A percentile compares a stretch with the other conserved stretches of the same genome.
Conservation (phyloP, 2,329 filamentous ascomycete genomes). For the Xylaria sp. region DNA sequence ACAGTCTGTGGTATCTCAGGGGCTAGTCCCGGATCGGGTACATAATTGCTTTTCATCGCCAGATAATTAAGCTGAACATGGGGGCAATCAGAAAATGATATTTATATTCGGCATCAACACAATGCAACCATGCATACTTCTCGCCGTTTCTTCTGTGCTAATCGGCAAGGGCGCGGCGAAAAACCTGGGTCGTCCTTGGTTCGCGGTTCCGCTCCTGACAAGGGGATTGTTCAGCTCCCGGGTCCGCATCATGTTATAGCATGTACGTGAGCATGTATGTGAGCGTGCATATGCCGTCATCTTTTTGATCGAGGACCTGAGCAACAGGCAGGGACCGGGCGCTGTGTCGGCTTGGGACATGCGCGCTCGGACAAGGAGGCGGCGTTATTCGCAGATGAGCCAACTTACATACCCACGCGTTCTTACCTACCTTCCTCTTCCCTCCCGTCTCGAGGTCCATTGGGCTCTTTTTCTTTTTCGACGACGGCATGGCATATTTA, state of each 20-base stretch:
- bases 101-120: constrained; percentile 25
- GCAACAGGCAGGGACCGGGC: not conserved
- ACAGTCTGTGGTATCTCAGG: constrained; percentile 12
- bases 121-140: constrained; percentile 11
- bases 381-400: not conserved
- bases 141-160: constrained; percentile 7
- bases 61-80: constrained; percentile 13
- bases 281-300: constrained; percentile 4
- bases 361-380: not conserved
- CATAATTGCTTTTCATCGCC: constrained; percentile 23
- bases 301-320: not conserved
- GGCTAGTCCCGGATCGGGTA: constrained; percentile 3
- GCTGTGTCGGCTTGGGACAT: not conserved
- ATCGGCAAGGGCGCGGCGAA: not conserved
- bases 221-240: constrained; percentile 23
- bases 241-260: constrained; percentile 11
- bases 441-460: not conserved
- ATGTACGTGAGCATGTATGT: constrained; percentile 9
- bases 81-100: constrained; percentile 19
- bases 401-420: not conserved
- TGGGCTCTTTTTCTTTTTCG: not conserved
- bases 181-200: not conserved
- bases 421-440: not conserved
- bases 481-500: not conserved
- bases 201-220: constrained; percentile 9